Evolutionary conservation across 2,329 filamentous ascomycete species (phyloP).

Genomic region (Aspergillus flavus): DNA sequence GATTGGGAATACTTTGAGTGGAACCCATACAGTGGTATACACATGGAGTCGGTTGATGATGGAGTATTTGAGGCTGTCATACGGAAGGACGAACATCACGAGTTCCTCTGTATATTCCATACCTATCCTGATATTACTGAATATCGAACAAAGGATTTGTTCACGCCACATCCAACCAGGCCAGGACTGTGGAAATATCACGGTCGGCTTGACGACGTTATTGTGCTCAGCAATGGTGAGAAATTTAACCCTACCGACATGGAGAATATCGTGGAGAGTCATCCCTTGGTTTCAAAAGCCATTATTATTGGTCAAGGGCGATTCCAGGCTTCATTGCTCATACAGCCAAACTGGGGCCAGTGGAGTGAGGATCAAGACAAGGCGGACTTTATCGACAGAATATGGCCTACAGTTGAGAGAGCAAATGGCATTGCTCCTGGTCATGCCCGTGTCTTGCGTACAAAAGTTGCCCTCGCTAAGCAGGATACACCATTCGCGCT

Average conservation of each 20-base stretch:
- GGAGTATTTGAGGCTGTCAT: constrained; percentile 26
- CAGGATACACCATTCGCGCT: constrained; percentile 46
- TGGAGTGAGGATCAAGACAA: constrained; percentile 5
- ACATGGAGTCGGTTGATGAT: constrained; percentile 11
- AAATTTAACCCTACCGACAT: constrained; percentile 47
- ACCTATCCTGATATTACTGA: constrained; percentile 21
- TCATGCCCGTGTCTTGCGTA: constrained; percentile 45
- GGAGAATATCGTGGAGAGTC: constrained; percentile 35
- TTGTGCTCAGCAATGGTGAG: constrained; percentile 45
- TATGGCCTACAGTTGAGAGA: constrained; percentile 48
- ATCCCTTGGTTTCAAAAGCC: constrained; percentile 32
- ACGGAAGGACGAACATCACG: neutral
- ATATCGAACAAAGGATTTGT: constrained; percentile 34
- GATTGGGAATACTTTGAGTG: constrained; percentile 31
- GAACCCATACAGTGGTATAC: constrained; percentile 16
- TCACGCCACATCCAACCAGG: constrained; percentile 38
- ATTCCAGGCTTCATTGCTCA: constrained; percentile 37
- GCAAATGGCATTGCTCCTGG: constrained; percentile 45
- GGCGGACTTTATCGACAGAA: constrained; percentile 38
- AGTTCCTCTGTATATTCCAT: constrained; percentile 19
- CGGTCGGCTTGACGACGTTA: constrained; percentile 39
- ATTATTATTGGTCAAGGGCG: constrained; percentile 38
- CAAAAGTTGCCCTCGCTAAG: constrained; percentile 45
- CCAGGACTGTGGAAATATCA: constrained; percentile 14
- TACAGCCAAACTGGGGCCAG: constrained; percentile 34